Evolutionary conservation across 2,329 filamentous ascomycete species (phyloP), one percentile per base, ranked within the genome.

Genomic region (Pseudogymnoascus sp.): DNA sequence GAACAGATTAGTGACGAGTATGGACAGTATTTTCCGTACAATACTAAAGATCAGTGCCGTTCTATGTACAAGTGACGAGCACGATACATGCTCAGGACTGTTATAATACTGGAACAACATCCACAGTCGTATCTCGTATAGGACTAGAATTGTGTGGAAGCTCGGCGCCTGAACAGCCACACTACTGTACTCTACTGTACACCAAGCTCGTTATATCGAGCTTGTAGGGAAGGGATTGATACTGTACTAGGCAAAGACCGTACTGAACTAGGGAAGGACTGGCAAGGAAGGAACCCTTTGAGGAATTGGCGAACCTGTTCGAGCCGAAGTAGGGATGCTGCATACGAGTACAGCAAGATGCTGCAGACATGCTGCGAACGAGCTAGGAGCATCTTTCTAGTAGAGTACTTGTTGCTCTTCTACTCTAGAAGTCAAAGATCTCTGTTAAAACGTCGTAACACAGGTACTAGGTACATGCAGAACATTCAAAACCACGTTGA

Each of bases 281-380:
- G 28, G 10, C 51, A 57, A 8, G 28, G 25, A 54, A 19, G 11
- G n/a, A 13, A 19, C 51, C 2, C n/a, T 11, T 19, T 57, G 6
- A 11, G 51, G 16, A 34, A 6, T 36, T 57, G 6, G 28, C 1
- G 51, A 57, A 34, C 28, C 2, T 34, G 16, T 28, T 34, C 4
- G 51, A 57, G n/a, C 25, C 19, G 25, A 57, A 14, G 28, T 57
- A 57, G 51, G 51, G 51, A 57, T 57, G 51, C 28, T 57, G 51
- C 51, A 57, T 34, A 57, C 16, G 23, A 28, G 6, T 31, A 54
- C 23, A 54, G 8, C 23, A 54, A 54, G 51, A 57, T 57, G 16
- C 25, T 57, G n/a, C 25, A 57, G 25, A 19, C 51, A 57, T 19
- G 14, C 45, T 54, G 23, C 23, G 16, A 23, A 19, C 28, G 2